These are phyloP conservation scores for Citrus glauca DNA, from an alignment of 345 rosid species.

Conservation along the genomic window DNA sequence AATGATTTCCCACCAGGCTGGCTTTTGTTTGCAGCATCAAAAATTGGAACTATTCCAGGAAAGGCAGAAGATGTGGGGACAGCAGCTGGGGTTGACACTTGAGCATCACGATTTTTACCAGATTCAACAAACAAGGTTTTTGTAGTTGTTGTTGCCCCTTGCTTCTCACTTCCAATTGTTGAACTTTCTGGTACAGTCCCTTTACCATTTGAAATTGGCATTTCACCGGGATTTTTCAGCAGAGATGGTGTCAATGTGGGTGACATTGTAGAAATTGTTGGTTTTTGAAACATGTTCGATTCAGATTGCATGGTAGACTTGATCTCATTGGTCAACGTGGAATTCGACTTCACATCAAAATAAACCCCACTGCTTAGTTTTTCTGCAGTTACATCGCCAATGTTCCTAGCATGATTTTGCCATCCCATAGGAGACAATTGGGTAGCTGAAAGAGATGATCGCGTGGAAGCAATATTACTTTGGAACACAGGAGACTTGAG, in stretches of 20 bases:
- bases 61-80: slow-evolving; percentile 27
- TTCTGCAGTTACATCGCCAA: slow-evolving; percentile 26
- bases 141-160: slow-evolving; percentile 11
- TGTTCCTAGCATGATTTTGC: slow-evolving; percentile 25
- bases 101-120: slow-evolving; percentile 29
- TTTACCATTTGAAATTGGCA: slow-evolving; percentile 25
- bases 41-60: slow-evolving; percentile 27
- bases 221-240: slow-evolving; percentile 33
- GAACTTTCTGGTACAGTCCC: slow-evolving; percentile 24
- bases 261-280: slow-evolving; percentile 19
- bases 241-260: slow-evolving; percentile 24
- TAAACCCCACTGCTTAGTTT: slow-evolving; percentile 25
- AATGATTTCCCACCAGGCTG: slow-evolving; percentile 37
- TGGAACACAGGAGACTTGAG: slow-evolving; percentile 30
- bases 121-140: slow-evolving; percentile 27
- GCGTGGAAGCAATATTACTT: slow-evolving; percentile 25
- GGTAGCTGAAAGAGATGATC: slow-evolving; percentile 33
- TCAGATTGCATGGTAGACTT: slow-evolving; percentile 35
- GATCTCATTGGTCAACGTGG: slow-evolving; percentile 27
- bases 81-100: slow-evolving; percentile 28
- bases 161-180: slow-evolving; percentile 23
- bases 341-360: slow-evolving; percentile 31
- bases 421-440: slow-evolving; percentile 19
- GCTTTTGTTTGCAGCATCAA: slow-evolving; percentile 31
- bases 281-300: slow-evolving; percentile 26